Evolutionary conservation across 805 yeast genomes (phyloP), one percentile per base, ranked within the genome.

Genomic region (Wickerhamomyces strasburgensis): DNA sequence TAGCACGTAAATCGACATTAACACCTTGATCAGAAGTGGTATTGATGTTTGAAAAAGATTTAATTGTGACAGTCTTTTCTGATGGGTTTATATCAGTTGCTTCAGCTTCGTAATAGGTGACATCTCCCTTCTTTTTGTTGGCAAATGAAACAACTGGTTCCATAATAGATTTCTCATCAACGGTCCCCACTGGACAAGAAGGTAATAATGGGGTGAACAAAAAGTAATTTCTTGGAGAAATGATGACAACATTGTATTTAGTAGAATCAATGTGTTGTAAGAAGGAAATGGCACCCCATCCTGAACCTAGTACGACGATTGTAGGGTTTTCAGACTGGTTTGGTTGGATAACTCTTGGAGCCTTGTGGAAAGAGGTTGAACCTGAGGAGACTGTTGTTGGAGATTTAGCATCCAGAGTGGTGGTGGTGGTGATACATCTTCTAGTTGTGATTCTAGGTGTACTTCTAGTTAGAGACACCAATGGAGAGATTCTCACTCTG

Each of bases 271-370:
- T 73, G 58, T 80, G 76, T 67, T 84, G 84, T 60, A 89, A 72
- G 51, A 87, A 72, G 6, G 95, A 80, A 39, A 88, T 84, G 10
- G 95, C 80, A 50, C 96, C 97, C 97, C 97, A 89, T 38, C 97
- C 97, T 13, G 95, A 79, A 40, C 93, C 93, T 55, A 75, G 76
- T 58, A 73, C 78, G 29, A 88, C 94, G 28, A 67, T 58, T 35
- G 61, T 61, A 43, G 67, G 67, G 50, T 64, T 67, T 34, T 60
- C 57, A 35, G 56, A 49, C 29, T 44, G 47, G 40, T 48, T 48
- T 33, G 52, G 49, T 32, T 60, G 60, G 39, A 65, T 61, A 37
- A 64, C 51, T 42, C 63, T 62, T 44, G 58, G 57, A 17, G 66
- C 66, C 40, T 61, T 61, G 45, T 61, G 64, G 37, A 67, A 65